Conservation (phyloP, 2,329 filamentous ascomycete genomes). For the Aureobasidium sp. region DNA sequence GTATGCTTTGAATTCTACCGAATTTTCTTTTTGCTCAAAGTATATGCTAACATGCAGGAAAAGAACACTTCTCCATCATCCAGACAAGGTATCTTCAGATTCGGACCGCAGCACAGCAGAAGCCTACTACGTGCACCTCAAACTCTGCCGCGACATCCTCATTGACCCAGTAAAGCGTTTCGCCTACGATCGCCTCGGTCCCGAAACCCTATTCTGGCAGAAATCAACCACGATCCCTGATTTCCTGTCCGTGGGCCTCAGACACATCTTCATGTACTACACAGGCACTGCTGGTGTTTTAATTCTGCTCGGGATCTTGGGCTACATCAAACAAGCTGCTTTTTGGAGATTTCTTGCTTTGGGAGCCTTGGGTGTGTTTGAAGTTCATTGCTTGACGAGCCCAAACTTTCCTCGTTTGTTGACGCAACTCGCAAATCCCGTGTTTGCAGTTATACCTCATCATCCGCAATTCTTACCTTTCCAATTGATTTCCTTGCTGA, state of each 20-base stretch:
- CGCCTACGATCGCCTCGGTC: constrained; percentile 84
- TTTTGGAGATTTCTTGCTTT: constrained; percentile 49
- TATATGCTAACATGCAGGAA: background rate
- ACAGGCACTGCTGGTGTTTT: constrained; percentile 49
- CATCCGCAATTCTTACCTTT: constrained; percentile 65
- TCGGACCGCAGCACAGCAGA: constrained; percentile 36
- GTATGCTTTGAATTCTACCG: constrained; percentile 17
- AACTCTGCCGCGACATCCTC: constrained; percentile 74
- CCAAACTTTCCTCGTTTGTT: constrained; percentile 40
- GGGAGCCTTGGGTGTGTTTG: constrained; percentile 48
- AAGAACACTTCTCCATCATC: constrained; percentile 58
- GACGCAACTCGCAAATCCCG: constrained; percentile 41
- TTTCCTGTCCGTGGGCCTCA: constrained; percentile 62
- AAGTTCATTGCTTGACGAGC: constrained; percentile 51
- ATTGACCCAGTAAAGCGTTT: constrained; percentile 70
- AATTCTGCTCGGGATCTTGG: constrained; percentile 55
- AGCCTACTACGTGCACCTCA: constrained; percentile 70
- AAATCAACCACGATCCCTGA: constrained; percentile 63
- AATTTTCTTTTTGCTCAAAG: too few relatives aligned
- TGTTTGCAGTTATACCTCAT: constrained; percentile 33
- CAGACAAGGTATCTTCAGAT: constrained; percentile 62
- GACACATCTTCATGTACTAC: constrained; percentile 56
- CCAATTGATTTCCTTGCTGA: constrained; percentile 68
- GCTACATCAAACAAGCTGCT: constrained; percentile 60
- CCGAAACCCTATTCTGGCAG: constrained; percentile 59